Base-by-base conservation (phyloP, 768 basidiomycete genomes). In the Albatrellus ellisii region DNA sequence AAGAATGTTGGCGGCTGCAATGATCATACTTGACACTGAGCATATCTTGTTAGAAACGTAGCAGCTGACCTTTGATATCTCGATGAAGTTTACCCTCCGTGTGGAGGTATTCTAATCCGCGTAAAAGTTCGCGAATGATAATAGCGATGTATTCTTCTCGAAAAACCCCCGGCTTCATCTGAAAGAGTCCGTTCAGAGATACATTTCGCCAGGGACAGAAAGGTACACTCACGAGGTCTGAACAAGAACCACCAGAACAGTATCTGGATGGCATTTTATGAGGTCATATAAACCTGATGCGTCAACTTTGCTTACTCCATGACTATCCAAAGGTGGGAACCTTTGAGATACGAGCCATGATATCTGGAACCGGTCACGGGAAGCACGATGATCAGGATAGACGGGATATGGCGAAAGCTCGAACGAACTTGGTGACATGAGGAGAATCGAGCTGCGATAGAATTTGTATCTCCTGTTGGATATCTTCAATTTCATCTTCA, bases 121-220 rank as follows among this genome's bases (percentile, higher is more conserved):
- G 77, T 28, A 98, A 69, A 9, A 99, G 71, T 61, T 99, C 95
- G 36, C 87, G 76, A 35, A 89, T 76, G 52, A 99, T 85, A 58
- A 98, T 98, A 6, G 94, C 95, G 50, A 99, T 98, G 55, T 99
- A 97, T 56, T 99, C 95, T 67, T 99, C 95, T 48, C 88, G 72
- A 61, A 99, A 97, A 3, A 90, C 85, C 10, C 95, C 95, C 2
- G 94, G 88, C 66, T 98, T 98, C 88, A 99, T 92, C 91, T 97
- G 56, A 31, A 32, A 26, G 20, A 42, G 11, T 46, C 25, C 14
- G 8, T 24, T n/a, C 40, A 40, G 38, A n/a, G 36, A 28, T 27
- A 21, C n/a, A n/a, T n/a, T n/a, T n/a, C n/a, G n/a, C n/a, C n/a
- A n/a, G n/a, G n/a, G n/a, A n/a, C n/a, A n/a, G n/a, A n/a, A n/a